Base-by-base conservation (phyloP, 2,329 filamentous ascomycete genomes). In the Simplicillium sp. region DNA sequence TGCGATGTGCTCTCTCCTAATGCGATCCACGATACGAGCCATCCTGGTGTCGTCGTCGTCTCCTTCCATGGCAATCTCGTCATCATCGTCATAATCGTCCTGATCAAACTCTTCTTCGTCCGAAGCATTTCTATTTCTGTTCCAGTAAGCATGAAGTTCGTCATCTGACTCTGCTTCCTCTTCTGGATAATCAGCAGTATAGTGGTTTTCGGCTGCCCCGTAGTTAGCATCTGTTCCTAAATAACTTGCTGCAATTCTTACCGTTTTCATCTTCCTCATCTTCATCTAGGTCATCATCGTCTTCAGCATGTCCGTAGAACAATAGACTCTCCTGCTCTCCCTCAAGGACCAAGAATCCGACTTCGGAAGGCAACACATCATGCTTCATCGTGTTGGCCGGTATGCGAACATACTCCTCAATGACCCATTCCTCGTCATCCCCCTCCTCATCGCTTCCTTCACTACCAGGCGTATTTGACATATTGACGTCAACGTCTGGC, bases 141-240 rank as follows among this genome's bases (percentile, higher is more conserved):
- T 80, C 29, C 64, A 59, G 53, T 80, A 80, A 2, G 75, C 56
- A 41, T 76, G 70, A 46, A 70, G 65, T 43, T 67, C 65, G 39
- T 67, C 63, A 50, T 87, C 83, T 13, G 77, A 81, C 35, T 77
- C 80, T 12, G 87, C 71, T 55, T 89, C 84, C 40, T 89, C 84
- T 46, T 89, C 84, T 1, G 84, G 84, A 50, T 89, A 89, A 56
- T 89, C 84, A 40, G 83, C 81, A 3, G 80, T 78, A 54, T 88
- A 87, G 59, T 87, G 80, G 52, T 87, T 82, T 55, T 89, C 84
- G 29, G 84, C 82, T 80, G 45, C 13, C 16, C 35, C 11, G 31
- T 25, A 46, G 46, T 36, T 42, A 42, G 20, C 33, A 11, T 32
- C 14, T 12, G 17, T 9, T 13, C 11, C 14, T n/a, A 25, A 9